Conservation (phyloP, 2,329 filamentous ascomycete genomes). For the Gnomoniopsis sp. region DNA sequence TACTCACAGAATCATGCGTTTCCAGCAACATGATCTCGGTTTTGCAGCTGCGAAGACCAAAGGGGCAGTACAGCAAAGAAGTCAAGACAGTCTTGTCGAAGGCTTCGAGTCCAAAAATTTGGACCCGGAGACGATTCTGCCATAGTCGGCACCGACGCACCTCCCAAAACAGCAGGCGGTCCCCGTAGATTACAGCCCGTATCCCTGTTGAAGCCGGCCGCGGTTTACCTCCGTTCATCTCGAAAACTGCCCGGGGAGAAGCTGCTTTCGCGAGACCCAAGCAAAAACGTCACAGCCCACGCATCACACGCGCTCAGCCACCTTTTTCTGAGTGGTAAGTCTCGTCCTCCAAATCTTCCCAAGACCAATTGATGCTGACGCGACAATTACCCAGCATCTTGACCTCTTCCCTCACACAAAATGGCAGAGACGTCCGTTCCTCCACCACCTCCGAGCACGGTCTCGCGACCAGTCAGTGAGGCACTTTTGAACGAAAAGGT, state of each 20-base stretch:
- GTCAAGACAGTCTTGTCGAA: neutral
- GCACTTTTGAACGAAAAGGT: slow-evolving; percentile 99
- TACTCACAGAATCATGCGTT: neutral
- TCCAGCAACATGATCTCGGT: neutral
- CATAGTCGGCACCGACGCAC: neutral
- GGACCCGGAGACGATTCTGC: slow-evolving; percentile 13
- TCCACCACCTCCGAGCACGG: slow-evolving; percentile 58
- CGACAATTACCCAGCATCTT: neutral
- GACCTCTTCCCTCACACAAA: slow-evolving; percentile 23
- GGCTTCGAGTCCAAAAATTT: slow-evolving; percentile 1
- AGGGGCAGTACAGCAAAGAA: neutral
- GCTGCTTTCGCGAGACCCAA: slow-evolving; percentile 18
- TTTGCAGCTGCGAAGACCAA: neutral
- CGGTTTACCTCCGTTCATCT: neutral
- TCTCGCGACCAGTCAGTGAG: slow-evolving; percentile 89
- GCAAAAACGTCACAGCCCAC: slow-evolving; percentile 19
- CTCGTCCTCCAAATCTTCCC: neutral
- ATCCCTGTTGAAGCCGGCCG: no score
- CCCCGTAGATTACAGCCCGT: neutral
- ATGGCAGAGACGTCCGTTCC: slow-evolving; percentile 55
- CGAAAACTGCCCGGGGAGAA: slow-evolving; percentile 17
- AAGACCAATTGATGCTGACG: slow-evolving; percentile 21
- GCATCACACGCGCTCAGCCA: slow-evolving; percentile 16
- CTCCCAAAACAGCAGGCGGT: slow-evolving; percentile 3
- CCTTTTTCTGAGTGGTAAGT: slow-evolving; percentile 15